Evolutionary conservation across 2,329 filamentous ascomycete species (phyloP).

Genomic region (Hymenoscyphus occultus): DNA sequence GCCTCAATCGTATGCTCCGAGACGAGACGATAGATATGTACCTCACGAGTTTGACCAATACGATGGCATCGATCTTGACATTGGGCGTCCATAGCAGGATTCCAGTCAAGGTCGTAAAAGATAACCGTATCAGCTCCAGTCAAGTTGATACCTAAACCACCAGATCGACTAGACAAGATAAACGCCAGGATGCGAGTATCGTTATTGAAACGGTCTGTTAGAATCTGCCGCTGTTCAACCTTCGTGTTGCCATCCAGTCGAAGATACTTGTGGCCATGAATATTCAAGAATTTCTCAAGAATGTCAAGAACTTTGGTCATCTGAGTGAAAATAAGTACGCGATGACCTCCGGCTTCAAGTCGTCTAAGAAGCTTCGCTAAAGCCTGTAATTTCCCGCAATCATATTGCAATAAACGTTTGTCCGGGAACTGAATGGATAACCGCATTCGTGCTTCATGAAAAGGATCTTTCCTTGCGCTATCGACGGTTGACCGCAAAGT

Average conservation of each 20-base stretch:
- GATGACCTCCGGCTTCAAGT: conserved; percentile 84
- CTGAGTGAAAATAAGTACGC: conserved; percentile 96
- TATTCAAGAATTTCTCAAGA: conserved; percentile 94
- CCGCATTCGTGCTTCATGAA: conserved; percentile 90
- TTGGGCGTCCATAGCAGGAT: conserved; percentile 99
- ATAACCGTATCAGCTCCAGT: conserved; percentile 97
- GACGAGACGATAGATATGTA: conserved; percentile 94
- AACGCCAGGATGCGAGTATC: conserved; percentile 91
- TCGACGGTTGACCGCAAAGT: conserved; percentile 55
- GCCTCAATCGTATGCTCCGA: conserved; percentile 95
- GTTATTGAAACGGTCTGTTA: conserved; percentile 95
- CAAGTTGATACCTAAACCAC: conserved; percentile 92
- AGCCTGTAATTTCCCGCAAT: conserved; percentile 93
- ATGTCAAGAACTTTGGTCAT: conserved; percentile 99
- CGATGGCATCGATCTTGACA: conserved; percentile 97
- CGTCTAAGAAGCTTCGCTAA: conserved; percentile 82
- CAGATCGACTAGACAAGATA: conserved; percentile 91
- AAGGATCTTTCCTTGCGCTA: conserved; percentile 70
- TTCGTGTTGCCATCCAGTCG: conserved; percentile 95
- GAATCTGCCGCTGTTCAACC: conserved; percentile 89
- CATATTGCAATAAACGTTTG: conserved; percentile 92
- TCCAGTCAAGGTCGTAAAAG: conserved; percentile 99
- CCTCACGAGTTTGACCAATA: conserved; percentile 95
- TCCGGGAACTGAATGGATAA: conserved; percentile 96
- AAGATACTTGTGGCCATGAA: conserved; percentile 94